phyloP scores from a whole-genome alignment of 306 rosid species.

The Lablab purpureus region DNA sequence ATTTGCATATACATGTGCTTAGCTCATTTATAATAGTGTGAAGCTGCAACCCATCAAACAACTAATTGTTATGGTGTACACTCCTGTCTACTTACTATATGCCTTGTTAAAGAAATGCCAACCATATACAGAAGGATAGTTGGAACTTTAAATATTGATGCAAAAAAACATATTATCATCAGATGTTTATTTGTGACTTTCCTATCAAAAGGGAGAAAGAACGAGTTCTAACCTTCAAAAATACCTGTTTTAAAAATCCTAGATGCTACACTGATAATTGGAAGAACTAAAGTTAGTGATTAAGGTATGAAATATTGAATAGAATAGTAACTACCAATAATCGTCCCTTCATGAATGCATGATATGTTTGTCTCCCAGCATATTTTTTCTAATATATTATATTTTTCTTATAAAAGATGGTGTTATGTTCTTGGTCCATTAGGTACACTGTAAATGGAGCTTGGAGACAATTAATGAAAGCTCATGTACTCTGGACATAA shows the following conservation, averaged over 20 bases:
- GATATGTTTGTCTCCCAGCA: constrained; percentile 10
- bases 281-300: constrained; percentile 18
- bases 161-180: neutral
- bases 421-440: constrained; percentile 46
- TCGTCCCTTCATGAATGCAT: constrained; percentile 7
- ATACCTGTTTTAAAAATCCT: neutral
- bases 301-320: neutral
- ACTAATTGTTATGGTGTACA: constrained; percentile 22
- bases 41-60: constrained; percentile 20
- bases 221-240: constrained; percentile 5
- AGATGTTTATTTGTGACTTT: neutral
- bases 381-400: constrained; percentile 22
- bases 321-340: constrained; percentile 19
- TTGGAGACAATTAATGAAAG: constrained; percentile 64
- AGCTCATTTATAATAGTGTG: constrained; percentile 34
- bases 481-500: constrained; percentile 77
- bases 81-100: constrained; percentile 1
- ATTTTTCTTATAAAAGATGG: constrained; percentile 34
- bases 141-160: constrained; percentile 19
- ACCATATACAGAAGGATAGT: neutral
- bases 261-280: constrained; percentile 21
- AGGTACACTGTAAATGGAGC: constrained; percentile 93
- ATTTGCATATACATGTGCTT: constrained; percentile 13
- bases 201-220: constrained; percentile 28
- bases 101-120: constrained; percentile 4